phyloP scores from a whole-genome alignment of 2,329 filamentous ascomycete genomes.

The Lachnum nothofagi region DNA sequence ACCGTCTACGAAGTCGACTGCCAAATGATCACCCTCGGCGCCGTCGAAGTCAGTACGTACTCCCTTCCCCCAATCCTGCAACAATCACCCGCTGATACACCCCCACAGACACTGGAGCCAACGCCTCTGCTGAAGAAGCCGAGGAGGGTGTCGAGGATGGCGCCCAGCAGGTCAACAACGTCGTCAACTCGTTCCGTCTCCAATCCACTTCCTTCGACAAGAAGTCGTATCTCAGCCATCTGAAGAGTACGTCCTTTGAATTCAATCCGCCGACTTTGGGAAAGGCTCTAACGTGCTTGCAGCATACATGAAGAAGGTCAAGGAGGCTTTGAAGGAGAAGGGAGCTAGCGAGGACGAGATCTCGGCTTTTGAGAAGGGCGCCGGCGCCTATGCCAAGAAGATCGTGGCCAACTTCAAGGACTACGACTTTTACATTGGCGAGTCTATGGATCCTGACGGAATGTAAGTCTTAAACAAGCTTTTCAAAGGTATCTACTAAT shows the following conservation, averaged over 20 bases:
- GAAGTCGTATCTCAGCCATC: conserved; percentile 75
- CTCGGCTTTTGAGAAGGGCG: conserved; percentile 74
- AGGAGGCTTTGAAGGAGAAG: conserved; percentile 60
- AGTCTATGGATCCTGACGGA: conserved; percentile 87
- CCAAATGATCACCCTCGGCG: conserved; percentile 77
- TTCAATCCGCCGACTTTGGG: not conserved
- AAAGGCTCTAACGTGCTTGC: conserved; percentile 9
- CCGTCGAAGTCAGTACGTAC: conserved; percentile 61
- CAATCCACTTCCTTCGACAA: conserved; percentile 76
- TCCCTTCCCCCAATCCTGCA: conserved; percentile 1
- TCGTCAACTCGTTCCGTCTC: conserved; percentile 88
- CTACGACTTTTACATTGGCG: conserved; percentile 89
- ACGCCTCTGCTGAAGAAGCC: conserved; percentile 89
- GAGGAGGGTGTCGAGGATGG: conserved; percentile 70
- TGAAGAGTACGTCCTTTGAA: conserved; percentile 63
- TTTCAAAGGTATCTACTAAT: conserved; percentile 11
- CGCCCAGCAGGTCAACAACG: conserved; percentile 77
- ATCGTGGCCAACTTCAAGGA: conserved; percentile 85
- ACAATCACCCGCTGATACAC: conserved; percentile 14
- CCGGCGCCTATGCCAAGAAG: conserved; percentile 69
- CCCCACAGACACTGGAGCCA: conserved; percentile 75
- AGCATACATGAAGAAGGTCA: conserved; percentile 92
- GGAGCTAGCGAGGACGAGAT: conserved; percentile 60
- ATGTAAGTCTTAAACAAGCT: conserved; percentile 71
- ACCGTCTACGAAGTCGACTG: conserved; percentile 88